phyloP scores from a whole-genome alignment of 371 early-diverging fungal species.

The Mortierella sp. region DNA sequence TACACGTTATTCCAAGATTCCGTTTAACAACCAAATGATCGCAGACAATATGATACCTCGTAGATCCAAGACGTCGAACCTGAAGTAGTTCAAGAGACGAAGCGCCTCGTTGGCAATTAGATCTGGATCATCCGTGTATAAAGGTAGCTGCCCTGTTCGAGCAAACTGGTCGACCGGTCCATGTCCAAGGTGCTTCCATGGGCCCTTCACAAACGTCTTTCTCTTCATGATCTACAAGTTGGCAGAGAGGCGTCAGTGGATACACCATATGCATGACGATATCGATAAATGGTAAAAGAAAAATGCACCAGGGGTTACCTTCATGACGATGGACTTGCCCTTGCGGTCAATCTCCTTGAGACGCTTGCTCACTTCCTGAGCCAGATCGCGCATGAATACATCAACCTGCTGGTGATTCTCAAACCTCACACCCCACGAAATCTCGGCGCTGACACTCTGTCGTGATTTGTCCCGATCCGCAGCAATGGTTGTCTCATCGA shows the following conservation, averaged over 20 bases:
- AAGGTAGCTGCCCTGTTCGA: conserved; percentile 64
- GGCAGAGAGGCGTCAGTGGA: not conserved
- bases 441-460: conserved; percentile 85
- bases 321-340: conserved; percentile 70
- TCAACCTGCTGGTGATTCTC: conserved; percentile 74
- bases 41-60: conserved; percentile 56
- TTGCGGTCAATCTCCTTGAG: conserved; percentile 62
- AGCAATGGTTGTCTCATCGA: conserved; percentile 79
- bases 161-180: conserved; percentile 76
- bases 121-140: conserved; percentile 62
- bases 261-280: no score
- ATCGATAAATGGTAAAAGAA: not conserved
- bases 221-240: conserved; percentile 61
- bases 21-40: not conserved
- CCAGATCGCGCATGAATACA: conserved; percentile 68
- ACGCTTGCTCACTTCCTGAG: conserved; percentile 67
- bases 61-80: conserved; percentile 66
- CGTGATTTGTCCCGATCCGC: conserved; percentile 69
- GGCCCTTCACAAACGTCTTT: conserved; percentile 63
- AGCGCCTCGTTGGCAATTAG: conserved; percentile 63
- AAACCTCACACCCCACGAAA: conserved; percentile 91
- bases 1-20: no score
- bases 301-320: conserved; percentile 50
- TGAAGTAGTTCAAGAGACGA: conserved; percentile 62
- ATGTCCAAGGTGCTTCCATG: conserved; percentile 75